phyloP scores from a whole-genome alignment of 1,284 basidiomycete genomes.

The Ceratobasidium sp. region DNA sequence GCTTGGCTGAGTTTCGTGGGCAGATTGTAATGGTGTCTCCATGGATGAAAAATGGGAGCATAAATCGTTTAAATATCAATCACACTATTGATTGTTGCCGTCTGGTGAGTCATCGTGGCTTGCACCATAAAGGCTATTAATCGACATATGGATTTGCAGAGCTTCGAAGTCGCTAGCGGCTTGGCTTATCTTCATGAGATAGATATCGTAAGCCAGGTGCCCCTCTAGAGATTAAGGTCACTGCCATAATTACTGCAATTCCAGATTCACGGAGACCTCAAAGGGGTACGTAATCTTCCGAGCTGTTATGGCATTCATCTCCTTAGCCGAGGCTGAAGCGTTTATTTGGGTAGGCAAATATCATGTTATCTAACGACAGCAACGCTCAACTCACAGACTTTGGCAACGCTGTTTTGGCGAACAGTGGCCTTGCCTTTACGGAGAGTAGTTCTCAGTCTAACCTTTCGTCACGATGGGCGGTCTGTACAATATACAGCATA shows the following conservation, averaged over 20 bases:
- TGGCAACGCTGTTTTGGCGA: no score
- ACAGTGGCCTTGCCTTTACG: background rate
- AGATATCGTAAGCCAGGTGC: conserved; percentile 19
- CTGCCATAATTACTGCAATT: background rate
- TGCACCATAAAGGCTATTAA: no score
- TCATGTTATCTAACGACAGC: conserved; percentile 22
- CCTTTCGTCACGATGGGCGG: conserved; percentile 23
- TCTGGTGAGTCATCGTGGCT: no score
- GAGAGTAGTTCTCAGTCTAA: background rate
- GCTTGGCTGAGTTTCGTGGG: background rate
- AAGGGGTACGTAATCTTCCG: conserved; percentile 7
- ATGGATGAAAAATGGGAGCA: no score
- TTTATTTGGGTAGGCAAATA: conserved; percentile 18
- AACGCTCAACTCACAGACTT: conserved; percentile 26
- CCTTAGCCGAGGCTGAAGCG: background rate
- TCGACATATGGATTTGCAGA: background rate
- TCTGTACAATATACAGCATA: background rate
- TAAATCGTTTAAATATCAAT: background rate
- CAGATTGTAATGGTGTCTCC: no score
- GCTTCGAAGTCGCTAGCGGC: conserved; percentile 9
- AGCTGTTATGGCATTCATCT: background rate
- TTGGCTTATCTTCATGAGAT: conserved; percentile 14
- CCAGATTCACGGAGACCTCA: conserved; percentile 34
- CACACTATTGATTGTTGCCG: background rate
- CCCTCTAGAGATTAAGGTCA: background rate